phyloP scores from a whole-genome alignment of 768 basidiomycete species.

The Austroboletus eburneus region DNA sequence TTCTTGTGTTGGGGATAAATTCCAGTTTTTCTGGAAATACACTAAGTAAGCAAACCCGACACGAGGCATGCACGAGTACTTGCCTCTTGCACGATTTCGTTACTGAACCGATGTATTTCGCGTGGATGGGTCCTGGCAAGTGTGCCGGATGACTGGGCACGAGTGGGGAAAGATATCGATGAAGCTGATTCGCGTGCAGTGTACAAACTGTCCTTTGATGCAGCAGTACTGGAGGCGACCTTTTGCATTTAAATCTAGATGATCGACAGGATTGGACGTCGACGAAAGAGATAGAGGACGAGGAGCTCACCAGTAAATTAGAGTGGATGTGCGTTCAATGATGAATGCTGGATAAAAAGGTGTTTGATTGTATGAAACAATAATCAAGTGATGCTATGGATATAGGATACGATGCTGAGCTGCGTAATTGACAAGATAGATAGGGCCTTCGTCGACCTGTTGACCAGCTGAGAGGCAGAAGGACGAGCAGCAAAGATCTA shows the following conservation, averaged over 20 bases:
- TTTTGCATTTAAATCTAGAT: conserved; percentile 63
- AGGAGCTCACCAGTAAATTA: conserved; percentile 46
- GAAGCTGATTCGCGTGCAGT: conserved; percentile 35
- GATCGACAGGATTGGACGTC: conserved; percentile 23
- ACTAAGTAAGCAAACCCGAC: conserved; percentile 19
- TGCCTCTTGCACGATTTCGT: conserved; percentile 45
- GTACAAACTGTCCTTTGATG: conserved; percentile 33
- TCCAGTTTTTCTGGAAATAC: conserved; percentile 42
- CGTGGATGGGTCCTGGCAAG: conserved; percentile 49
- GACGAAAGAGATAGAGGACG: conserved; percentile 7
- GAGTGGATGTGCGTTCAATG: conserved; percentile 37
- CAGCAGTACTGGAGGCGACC: conserved; percentile 57
- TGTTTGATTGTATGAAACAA: conserved; percentile 41
- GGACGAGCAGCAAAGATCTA: conserved; percentile 39
- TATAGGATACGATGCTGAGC: conserved; percentile 39
- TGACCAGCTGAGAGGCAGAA: conserved; percentile 31
- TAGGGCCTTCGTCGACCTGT: conserved; percentile 35
- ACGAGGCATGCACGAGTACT: conserved; percentile 24
- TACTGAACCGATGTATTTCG: conserved; percentile 33
- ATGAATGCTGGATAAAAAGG: conserved; percentile 47
- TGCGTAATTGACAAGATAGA: conserved; percentile 38
- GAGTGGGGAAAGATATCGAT: conserved; percentile 28
- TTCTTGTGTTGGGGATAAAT: conserved; percentile 39
- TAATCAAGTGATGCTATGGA: conserved; percentile 45
- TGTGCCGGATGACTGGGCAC: conserved; percentile 30